Evolutionary conservation across 495 filamentous ascomycete species (phyloP).

Genomic region (Hyaloscypha variabilis): DNA sequence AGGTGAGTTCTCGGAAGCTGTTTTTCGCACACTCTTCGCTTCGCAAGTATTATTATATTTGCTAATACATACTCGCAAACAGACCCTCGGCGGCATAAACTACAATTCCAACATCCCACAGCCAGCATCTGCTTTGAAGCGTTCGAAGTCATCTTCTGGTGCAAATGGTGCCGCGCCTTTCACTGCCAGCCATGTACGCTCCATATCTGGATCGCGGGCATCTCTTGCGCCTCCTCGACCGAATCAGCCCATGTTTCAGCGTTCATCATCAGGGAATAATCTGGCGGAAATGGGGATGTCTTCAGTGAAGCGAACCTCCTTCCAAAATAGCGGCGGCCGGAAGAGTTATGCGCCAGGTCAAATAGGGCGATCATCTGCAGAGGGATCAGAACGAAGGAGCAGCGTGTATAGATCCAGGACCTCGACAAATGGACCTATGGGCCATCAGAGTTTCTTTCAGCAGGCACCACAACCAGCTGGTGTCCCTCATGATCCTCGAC

Average conservation of each 20-base stretch:
- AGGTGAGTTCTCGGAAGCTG: constrained; percentile 46
- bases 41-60: not conserved
- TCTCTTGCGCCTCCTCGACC: constrained; percentile 80
- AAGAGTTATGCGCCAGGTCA: constrained; percentile 73
- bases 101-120: constrained; percentile 74
- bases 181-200: constrained; percentile 73
- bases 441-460: constrained; percentile 90
- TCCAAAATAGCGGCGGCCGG: constrained; percentile 63
- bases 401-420: constrained; percentile 78
- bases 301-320: constrained; percentile 83
- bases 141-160: constrained; percentile 79
- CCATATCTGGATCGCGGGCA: constrained; percentile 79
- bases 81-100: constrained; percentile 73
- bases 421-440: constrained; percentile 57
- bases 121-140: constrained; percentile 91
- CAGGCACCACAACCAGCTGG: constrained; percentile 77
- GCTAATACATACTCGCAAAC: constrained; percentile 21
- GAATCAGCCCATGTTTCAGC: constrained; percentile 81
- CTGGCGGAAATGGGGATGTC: constrained; percentile 77
- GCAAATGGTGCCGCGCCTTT: constrained; percentile 60
- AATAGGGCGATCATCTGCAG: constrained; percentile 49
- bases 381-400: constrained; percentile 70
- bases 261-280: constrained; percentile 78
- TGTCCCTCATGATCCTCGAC: constrained; percentile 84
- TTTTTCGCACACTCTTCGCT: not conserved